Percentiles rank a stretch among this genome's conserved stretches.
Evolutionary conservation across 2,329 filamentous ascomycete genomes (phyloP).

Genomic region (Pseudogymnoascus sp.): DNA sequence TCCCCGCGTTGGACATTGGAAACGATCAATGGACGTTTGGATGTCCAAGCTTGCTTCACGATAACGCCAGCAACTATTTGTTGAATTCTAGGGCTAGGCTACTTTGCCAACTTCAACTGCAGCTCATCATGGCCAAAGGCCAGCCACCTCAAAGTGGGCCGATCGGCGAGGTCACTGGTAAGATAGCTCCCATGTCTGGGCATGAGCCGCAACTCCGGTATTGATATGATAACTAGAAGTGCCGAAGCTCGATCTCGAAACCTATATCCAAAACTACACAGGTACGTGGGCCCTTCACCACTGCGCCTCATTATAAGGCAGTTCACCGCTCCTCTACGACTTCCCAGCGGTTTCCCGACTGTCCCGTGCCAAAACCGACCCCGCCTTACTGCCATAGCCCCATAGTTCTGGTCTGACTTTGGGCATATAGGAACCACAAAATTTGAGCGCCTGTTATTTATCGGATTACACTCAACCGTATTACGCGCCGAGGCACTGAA

Average conservation of each 20-base stretch:
- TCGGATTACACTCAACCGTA: constrained; percentile 70
- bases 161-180: constrained; percentile 5
- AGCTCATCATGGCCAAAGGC: constrained; percentile 2
- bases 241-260: constrained; percentile 86
- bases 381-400: not conserved
- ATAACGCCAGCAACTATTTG: not conserved
- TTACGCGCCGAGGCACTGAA: constrained; percentile 77
- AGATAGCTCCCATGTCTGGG: not conserved
- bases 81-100: not conserved
- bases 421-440: constrained; percentile 63
- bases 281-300: constrained; percentile 44
- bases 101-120: not conserved
- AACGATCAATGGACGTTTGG: not conserved
- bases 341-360: not conserved
- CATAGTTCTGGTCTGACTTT: constrained; percentile 9
- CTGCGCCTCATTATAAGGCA: not conserved
- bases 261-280: constrained; percentile 83
- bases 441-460: constrained; percentile 72
- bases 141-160: not conserved
- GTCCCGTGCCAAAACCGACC: not conserved
- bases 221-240: constrained; percentile 44
- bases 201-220: not conserved
- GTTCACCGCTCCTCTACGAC: not conserved
- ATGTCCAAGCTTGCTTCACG: not conserved
- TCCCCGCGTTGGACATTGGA: not conserved